phyloP scores from a whole-genome alignment of 192 early-diverging fungal species.

The Tieghemiomyces parasiticus region DNA sequence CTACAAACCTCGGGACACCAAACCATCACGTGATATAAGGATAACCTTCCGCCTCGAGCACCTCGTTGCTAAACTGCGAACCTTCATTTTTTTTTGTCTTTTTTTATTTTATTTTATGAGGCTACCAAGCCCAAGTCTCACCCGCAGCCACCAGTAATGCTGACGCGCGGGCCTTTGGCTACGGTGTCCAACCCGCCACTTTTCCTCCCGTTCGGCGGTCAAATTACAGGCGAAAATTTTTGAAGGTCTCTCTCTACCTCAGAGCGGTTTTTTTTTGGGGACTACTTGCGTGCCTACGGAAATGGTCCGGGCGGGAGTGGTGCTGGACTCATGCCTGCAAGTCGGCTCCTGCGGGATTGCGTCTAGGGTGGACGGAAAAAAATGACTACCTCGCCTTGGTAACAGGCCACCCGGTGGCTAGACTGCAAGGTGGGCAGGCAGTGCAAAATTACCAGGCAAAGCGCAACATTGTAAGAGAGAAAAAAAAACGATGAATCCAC shows the following conservation, averaged over 20 bases:
- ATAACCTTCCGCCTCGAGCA: too few species aligned
- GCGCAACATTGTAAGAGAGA: too few species aligned
- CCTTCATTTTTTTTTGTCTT: slow-evolving; percentile 12
- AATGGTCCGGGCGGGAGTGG: too few species aligned
- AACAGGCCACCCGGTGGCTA: too few species aligned
- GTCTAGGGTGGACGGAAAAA: too few species aligned
- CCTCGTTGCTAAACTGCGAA: slow-evolving; percentile 12
- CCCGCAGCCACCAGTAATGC: not conserved
- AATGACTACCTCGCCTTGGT: too few species aligned
- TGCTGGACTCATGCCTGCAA: too few species aligned
- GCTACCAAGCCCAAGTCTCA: not conserved
- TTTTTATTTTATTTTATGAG: slow-evolving; percentile 9
- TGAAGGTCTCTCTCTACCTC: not conserved
- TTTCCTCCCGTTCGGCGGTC: not conserved
- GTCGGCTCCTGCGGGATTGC: too few species aligned
- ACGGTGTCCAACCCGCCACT: not conserved
- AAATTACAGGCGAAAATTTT: not conserved
- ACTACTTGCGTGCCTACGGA: slow-evolving; percentile 10
- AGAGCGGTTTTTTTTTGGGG: not conserved
- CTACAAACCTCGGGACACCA: not conserved
- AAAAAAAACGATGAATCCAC: too few species aligned
- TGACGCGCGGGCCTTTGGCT: not conserved
- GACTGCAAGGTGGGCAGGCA: too few species aligned
- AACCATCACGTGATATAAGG: not conserved
- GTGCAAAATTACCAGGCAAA: too few species aligned